Percentiles rank a stretch among this genome's conserved stretches.
These are phyloP conservation scores for Candida sanyaensis DNA, from an alignment of 1,139 yeast species.

Conservation along the genomic window DNA sequence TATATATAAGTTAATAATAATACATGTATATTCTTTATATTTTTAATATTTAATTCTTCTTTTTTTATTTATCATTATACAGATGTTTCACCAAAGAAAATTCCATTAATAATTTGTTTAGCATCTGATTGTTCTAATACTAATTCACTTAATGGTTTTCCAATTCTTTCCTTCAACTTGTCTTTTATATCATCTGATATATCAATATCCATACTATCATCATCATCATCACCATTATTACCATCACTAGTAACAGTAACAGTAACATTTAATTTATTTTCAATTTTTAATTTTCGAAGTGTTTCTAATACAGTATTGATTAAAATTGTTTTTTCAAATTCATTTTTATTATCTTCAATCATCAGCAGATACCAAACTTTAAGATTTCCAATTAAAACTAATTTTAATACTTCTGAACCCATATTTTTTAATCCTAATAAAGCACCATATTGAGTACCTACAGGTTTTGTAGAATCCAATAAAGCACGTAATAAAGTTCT, in stretches of 20 bases:
- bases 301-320: constrained; percentile 56
- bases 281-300: constrained; percentile 46
- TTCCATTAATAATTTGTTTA: constrained; percentile 59
- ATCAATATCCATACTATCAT: constrained; percentile 31
- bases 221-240: constrained; percentile 21
- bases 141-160: constrained; percentile 54
- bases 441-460: constrained; percentile 93
- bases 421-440: constrained; percentile 79
- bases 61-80: constrained; percentile 18
- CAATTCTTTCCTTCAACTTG: constrained; percentile 59
- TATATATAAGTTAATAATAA: constrained; percentile 7
- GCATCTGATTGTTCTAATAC: constrained; percentile 57
- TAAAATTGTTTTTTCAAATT: constrained; percentile 47
- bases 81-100: constrained; percentile 70
- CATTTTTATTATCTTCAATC: constrained; percentile 34
- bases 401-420: constrained; percentile 87
- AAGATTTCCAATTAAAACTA: constrained; percentile 81
- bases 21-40: constrained; percentile 8
- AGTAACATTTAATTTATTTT: constrained; percentile 10
- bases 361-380: constrained; percentile 75
- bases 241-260: no score
- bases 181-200: constrained; percentile 45
- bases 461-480: constrained; percentile 72
- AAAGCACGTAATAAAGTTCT: constrained; percentile 90
- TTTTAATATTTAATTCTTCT: not conserved